These are phyloP conservation scores for Psilocybe sp. DNA, from an alignment of 768 basidiomycete genomes.

Conservation along the genomic window DNA sequence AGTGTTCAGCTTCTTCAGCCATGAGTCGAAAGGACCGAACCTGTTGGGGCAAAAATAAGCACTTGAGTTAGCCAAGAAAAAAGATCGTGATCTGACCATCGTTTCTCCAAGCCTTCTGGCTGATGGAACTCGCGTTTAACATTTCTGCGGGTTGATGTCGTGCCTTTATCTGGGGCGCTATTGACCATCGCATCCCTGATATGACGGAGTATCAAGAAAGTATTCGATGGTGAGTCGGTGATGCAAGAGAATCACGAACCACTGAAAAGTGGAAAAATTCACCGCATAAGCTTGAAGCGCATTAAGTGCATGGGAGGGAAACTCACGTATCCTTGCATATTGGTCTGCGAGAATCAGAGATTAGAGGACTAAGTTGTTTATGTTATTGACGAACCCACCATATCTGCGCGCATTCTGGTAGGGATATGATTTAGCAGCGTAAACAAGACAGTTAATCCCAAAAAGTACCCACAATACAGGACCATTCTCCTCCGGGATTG, in stretches of 20 bases:
- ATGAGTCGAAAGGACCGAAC: slow-evolving; percentile 18
- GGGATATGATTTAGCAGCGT: background rate
- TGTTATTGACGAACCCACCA: background rate
- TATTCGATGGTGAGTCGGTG: too few relatives aligned
- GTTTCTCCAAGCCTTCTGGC: slow-evolving; percentile 11
- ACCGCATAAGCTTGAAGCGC: too few relatives aligned
- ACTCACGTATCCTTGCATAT: slow-evolving; percentile 3
- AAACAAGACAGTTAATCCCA: background rate
- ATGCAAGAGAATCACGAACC: too few relatives aligned
- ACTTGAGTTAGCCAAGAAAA: background rate
- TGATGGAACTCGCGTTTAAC: slow-evolving; percentile 17
- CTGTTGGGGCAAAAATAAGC: background rate
- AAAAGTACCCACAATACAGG: slow-evolving; percentile 2
- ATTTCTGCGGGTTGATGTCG: slow-evolving; percentile 8
- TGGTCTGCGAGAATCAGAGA: background rate
- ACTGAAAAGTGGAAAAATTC: too few relatives aligned
- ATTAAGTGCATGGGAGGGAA: background rate
- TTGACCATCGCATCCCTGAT: slow-evolving; percentile 16
- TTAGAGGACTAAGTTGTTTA: background rate
- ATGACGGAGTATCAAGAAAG: background rate
- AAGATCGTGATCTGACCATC: slow-evolving; percentile 9
- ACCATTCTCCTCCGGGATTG: slow-evolving; percentile 4
- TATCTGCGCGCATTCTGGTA: slow-evolving; percentile 10
- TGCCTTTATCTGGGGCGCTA: slow-evolving; percentile 15
- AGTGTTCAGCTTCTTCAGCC: slow-evolving; percentile 18